Evolutionary conservation across 257 asterid genomes (phyloP), one percentile per base, ranked within the genome.

Genomic region (Eustoma russellianum): DNA sequence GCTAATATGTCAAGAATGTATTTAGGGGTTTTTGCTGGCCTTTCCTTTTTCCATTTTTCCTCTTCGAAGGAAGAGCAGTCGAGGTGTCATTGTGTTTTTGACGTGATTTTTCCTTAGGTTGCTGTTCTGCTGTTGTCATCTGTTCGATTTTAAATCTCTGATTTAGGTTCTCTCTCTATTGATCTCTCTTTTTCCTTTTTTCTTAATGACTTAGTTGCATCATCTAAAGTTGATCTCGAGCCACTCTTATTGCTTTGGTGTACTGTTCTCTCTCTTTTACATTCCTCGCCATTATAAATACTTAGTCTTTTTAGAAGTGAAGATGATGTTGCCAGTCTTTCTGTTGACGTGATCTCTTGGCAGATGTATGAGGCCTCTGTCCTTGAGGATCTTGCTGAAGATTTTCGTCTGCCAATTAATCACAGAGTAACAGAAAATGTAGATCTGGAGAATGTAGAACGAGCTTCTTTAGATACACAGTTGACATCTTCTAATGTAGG

Each of bases 381-480:
- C 53, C 88, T 92, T 17, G 93, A 92, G 87, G 92, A 88, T 64
- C 98, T 92, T 59, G 82, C 93, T 11, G 93, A 88, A 46, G 98
- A 83, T 67, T 92, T 92, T 64, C 91, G 93, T 33, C 76, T 92
- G 53, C 97, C 98, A 52, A 85, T 79, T 66, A 46, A 57, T 59
- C 98, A 92, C 54, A 83, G 96, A 68, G 87, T 80, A 14, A 79
- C 86, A 3, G 98, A 91, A 70, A 91, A 91, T 70, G 89, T 82
- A 14, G 95, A 91, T 70, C 76, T 86, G 73, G 94, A 86, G 48
- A 72, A 82, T 67, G 94, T 91, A 72, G 95, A 91, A 71, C 98
- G 88, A 65, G 95, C 98, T 52, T 92, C 98, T 13, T 67, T 92
- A 60, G 98, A 92, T 53, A 77, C 76, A 12, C 92, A 77, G 55